phyloP scores from a whole-genome alignment of 495 filamentous ascomycete species.

The Neurospora tetraspora region DNA sequence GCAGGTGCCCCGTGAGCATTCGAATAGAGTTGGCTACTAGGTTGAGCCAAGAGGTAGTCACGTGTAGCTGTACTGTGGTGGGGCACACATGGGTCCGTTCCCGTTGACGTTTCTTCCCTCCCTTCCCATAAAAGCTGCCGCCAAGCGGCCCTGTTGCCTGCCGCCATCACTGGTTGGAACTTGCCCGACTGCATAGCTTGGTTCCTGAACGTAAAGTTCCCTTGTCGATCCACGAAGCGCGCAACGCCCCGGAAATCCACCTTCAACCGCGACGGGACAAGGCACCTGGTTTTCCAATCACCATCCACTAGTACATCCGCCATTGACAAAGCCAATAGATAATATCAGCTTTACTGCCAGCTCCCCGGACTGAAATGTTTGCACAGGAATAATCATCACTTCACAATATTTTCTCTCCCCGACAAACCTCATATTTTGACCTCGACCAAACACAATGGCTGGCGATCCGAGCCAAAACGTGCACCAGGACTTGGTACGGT shows the following conservation, averaged over 20 bases:
- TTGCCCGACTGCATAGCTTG: not conserved
- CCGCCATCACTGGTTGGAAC: not conserved
- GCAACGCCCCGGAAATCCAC: not conserved
- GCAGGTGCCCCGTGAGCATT: not conserved
- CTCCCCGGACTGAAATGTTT: not conserved
- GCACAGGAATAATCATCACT: not conserved
- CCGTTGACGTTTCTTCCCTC: not conserved
- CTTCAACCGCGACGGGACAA: not conserved
- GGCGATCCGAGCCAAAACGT: conserved; percentile 27
- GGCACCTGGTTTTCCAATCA: not conserved
- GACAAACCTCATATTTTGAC: not conserved
- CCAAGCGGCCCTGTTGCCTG: not conserved
- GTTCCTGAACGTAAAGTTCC: not conserved
- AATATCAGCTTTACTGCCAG: not conserved
- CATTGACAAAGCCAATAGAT: not conserved
- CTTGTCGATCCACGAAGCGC: not conserved
- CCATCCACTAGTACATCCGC: not conserved
- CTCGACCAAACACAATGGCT: conserved; percentile 11
- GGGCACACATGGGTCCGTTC: not conserved
- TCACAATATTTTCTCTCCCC: not conserved
- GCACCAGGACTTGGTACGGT: conserved; percentile 25
- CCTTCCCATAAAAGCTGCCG: not conserved
- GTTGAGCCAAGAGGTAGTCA: not conserved
- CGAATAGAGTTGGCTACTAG: not conserved
- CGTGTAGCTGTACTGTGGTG: not conserved